Base-by-base conservation (phyloP, 2,329 filamentous ascomycete species). In the Tolypocladium ovalisporum region DNA sequence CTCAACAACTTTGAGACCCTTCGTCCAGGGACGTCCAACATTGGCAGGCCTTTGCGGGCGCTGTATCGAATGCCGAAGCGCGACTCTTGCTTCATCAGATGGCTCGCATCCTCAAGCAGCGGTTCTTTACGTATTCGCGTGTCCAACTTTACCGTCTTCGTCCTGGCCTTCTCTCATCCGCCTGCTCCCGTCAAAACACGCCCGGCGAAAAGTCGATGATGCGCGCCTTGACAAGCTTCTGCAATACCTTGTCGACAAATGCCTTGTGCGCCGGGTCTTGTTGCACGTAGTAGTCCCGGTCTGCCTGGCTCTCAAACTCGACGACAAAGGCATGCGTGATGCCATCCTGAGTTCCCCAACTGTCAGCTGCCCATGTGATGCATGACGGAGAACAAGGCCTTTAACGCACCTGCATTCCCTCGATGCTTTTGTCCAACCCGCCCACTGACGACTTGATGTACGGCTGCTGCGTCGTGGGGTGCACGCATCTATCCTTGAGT, bases 251-350 rank as follows among this genome's bases (percentile, higher is more conserved):
- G 60, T 78, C 71, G 24, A 82, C 73, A 64, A 88, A 88, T 0
- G 70, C 80, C 54, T 75, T 68, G 67, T 90, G 87, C 17, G 70
- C 79, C 1, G 85, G 85, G 62, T 90, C 87, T 40, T 82, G 71
- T 52, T 80, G 69, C 7, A 87, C 69, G 66, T 90, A 90, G 64
- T 89, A 90, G 58, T 83, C 78, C 54, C 86, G 75, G 66, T 91
- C 86, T 61, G 82, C 78, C 29, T 74, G 73, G 40, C 67, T 85
- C 9, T 80, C 77, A 60, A 90, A 90, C 63, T 88, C 81, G 44
- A 81, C 78, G 2, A 90, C 79, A 61, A 90, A 89, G 0, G 76
- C 84, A 66, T 90, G 87, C 1, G 84, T 84, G 56, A 85, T 80
- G 1, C 79, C 85, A 52, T 78, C 75, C 84, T 83, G 61, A 0